Conservation (phyloP, 345 rosid genomes). For the Citrus hindsii region DNA sequence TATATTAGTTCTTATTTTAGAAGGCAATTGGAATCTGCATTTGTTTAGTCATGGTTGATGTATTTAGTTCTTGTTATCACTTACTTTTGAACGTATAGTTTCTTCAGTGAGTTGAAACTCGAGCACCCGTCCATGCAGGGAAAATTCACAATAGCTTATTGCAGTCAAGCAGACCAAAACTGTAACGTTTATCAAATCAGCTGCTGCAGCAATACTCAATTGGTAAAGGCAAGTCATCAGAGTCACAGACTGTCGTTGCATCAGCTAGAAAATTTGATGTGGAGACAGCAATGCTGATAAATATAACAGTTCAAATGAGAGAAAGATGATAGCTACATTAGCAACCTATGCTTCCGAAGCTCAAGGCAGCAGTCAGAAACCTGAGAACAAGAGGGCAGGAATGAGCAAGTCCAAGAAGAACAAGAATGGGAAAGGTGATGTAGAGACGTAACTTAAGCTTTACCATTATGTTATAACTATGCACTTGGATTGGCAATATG, state of each 20-base stretch:
- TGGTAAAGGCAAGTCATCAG: background rate
- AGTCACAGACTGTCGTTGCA: background rate
- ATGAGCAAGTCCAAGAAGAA: slow-evolving; percentile 4
- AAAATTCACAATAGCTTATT: slow-evolving; percentile 12
- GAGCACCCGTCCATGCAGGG: background rate
- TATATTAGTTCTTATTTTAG: too few species aligned
- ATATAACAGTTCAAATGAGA: background rate
- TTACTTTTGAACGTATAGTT: too few species aligned
- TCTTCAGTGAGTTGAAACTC: slow-evolving; percentile 14
- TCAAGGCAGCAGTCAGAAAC: background rate
- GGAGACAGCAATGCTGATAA: slow-evolving; percentile 3
- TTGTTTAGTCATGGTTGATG: too few species aligned
- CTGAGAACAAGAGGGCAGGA: slow-evolving; percentile 4
- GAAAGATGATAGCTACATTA: background rate
- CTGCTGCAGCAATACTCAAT: background rate
- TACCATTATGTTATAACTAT: too few species aligned
- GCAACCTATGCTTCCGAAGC: background rate
- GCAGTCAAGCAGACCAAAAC: slow-evolving; percentile 12
- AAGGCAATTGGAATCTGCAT: slow-evolving; percentile 7
- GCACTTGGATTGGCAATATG: too few species aligned
- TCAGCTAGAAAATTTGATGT: background rate
- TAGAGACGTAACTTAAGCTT: too few species aligned
- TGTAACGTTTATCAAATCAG: slow-evolving; percentile 10
- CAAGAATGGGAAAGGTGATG: background rate
- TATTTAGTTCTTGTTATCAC: too few species aligned